These are phyloP conservation scores for Solidago caesia DNA, from an alignment of 129 eudicot species.

Conservation along the genomic window DNA sequence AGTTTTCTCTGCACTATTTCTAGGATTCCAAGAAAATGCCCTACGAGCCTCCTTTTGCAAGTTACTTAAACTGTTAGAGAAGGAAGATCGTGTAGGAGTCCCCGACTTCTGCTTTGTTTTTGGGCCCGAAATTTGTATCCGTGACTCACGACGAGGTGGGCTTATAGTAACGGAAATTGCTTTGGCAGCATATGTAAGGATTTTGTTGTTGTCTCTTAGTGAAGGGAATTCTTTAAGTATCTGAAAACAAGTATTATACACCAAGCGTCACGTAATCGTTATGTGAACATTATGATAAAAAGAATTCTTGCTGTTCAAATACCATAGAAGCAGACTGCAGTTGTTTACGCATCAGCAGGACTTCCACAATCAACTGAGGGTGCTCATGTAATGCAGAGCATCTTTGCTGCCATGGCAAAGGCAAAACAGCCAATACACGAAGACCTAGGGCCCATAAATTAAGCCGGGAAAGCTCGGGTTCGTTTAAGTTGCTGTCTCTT, in stretches of 20 bases:
- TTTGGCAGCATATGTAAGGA: conserved; percentile 86
- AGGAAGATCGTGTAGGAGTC: conserved; percentile 68
- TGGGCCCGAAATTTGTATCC: conserved; percentile 70
- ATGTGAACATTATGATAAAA: background rate
- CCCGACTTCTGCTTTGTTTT: conserved; percentile 70
- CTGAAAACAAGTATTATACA: conserved; percentile 38
- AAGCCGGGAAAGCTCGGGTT: conserved; percentile 78
- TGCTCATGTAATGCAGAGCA: conserved; percentile 96
- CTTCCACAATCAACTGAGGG: conserved; percentile 92
- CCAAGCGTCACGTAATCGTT: background rate
- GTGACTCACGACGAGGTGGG: conserved; percentile 79
- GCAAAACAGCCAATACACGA: conserved; percentile 91
- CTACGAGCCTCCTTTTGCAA: conserved; percentile 96
- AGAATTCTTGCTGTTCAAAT: conserved; percentile 25
- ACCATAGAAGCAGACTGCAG: conserved; percentile 94
- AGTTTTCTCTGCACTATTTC: conserved; percentile 61
- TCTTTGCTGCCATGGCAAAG: conserved; percentile 99
- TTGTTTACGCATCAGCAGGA: conserved; percentile 95
- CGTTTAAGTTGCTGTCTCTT: conserved; percentile 79
- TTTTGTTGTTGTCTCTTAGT: conserved; percentile 70
- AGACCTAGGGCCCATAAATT: conserved; percentile 98
- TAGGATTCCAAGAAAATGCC: conserved; percentile 97
- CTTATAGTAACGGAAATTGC: conserved; percentile 75
- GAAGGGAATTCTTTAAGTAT: conserved; percentile 92
- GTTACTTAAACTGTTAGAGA: conserved; percentile 83